These are phyloP conservation scores for Picochlorum sp. DNA, from an alignment of 139 green algal species.

Conservation along the genomic window DNA sequence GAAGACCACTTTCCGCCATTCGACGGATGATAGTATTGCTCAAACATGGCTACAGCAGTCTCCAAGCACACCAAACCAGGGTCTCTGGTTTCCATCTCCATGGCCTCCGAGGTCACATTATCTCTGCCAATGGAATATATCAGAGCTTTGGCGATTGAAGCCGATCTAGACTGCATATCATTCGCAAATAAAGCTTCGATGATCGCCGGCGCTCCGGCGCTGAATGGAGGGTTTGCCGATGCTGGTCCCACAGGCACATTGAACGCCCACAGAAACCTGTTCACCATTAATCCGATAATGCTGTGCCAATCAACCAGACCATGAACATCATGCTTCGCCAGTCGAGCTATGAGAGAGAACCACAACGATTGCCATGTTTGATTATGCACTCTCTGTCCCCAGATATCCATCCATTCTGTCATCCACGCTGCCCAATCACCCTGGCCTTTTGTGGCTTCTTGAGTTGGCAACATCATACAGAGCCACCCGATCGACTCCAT, in stretches of 20 bases:
- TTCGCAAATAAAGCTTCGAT: not conserved
- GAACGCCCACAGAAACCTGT: constrained; percentile 49
- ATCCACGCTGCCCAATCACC: constrained; percentile 36
- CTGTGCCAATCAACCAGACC: constrained; percentile 48
- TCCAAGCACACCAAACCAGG: constrained; percentile 29
- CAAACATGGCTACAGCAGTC: constrained; percentile 46
- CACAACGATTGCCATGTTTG: constrained; percentile 48
- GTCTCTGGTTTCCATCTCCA: constrained; percentile 3
- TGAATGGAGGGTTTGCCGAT: constrained; percentile 28
- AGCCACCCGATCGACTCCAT: constrained; percentile 54
- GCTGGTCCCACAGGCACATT: constrained; percentile 64
- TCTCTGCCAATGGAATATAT: constrained; percentile 30
- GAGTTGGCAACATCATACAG: constrained; percentile 54
- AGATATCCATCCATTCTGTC: constrained; percentile 45
- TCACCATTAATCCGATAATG: constrained; percentile 46
- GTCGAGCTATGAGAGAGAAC: constrained; percentile 46
- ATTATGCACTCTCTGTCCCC: constrained; percentile 33
- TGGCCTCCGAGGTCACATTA: not conserved
- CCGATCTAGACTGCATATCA: constrained; percentile 17
- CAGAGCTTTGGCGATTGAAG: constrained; percentile 15
- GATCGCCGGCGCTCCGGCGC: constrained; percentile 4
- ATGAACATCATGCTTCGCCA: constrained; percentile 66
- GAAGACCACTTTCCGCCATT: constrained; percentile 65
- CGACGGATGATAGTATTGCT: constrained; percentile 82
- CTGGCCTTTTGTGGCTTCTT: constrained; percentile 18